Conservation (phyloP, 2,329 filamentous ascomycete genomes). For the Fusarium zealandicum region DNA sequence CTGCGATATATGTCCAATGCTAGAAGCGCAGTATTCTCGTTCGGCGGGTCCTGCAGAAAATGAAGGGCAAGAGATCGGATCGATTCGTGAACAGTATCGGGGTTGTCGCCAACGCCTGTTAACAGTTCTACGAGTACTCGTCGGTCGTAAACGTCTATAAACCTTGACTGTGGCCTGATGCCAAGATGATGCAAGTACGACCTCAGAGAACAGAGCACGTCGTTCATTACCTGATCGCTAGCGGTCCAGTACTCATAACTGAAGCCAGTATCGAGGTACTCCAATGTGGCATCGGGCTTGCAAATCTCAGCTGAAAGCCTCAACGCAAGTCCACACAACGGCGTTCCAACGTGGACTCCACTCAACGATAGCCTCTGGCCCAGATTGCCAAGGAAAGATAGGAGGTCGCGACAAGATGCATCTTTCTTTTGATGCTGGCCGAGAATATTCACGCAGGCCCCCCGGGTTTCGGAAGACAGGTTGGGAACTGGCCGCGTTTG, state of each 20-base stretch:
- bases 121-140: constrained; percentile 42
- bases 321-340: constrained; percentile 44
- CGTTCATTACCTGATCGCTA: constrained; percentile 17
- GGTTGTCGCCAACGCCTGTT: constrained; percentile 40
- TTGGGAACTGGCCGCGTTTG: neutral
- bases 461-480: constrained; percentile 36
- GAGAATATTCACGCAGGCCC: constrained; percentile 35
- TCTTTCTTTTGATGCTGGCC: constrained; percentile 2
- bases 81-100: constrained; percentile 29
- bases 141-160: constrained; percentile 25
- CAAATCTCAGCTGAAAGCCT: constrained; percentile 42
- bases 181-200: constrained; percentile 25
- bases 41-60: constrained; percentile 10
- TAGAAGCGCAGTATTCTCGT: neutral
- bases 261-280: constrained; percentile 39
- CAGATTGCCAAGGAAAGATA: constrained; percentile 53
- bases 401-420: constrained; percentile 24
- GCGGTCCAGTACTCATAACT: constrained; percentile 20
- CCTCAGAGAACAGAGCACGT: constrained; percentile 35
- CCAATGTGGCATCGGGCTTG: constrained; percentile 32
- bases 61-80: constrained; percentile 36
- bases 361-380: constrained; percentile 43
- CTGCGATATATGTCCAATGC: constrained; percentile 32
- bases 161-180: neutral
- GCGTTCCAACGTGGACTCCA: constrained; percentile 33